These are phyloP conservation scores for Pholiota molesta DNA, from an alignment of 768 basidiomycete species.

Conservation along the genomic window DNA sequence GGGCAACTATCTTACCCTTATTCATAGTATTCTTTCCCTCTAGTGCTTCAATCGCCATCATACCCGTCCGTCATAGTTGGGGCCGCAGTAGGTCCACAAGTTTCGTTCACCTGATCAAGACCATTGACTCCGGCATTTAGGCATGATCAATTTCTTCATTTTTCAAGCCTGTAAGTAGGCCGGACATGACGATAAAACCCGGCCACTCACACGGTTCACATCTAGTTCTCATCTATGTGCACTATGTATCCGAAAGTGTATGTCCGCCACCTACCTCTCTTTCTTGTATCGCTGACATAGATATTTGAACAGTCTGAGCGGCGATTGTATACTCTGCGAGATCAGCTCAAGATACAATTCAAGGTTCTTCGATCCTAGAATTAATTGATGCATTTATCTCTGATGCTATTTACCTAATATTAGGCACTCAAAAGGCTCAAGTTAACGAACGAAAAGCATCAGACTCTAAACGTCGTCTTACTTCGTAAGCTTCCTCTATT, in stretches of 20 bases:
- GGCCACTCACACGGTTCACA: constrained; percentile 20
- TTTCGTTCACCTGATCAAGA: not conserved
- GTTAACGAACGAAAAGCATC: constrained; percentile 74
- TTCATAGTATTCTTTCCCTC: not conserved
- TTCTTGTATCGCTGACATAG: constrained; percentile 3
- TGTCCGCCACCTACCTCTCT: constrained; percentile 21
- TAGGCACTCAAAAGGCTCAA: constrained; percentile 72
- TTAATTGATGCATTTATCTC: not conserved
- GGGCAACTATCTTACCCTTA: not conserved
- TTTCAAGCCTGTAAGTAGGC: constrained; percentile 67
- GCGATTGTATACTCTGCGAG: constrained; percentile 66
- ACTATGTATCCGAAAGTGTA: constrained; percentile 66
- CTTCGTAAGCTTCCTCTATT: constrained; percentile 57
- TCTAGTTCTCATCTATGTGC: constrained; percentile 74
- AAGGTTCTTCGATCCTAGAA: constrained; percentile 33
- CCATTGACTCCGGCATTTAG: constrained; percentile 29
- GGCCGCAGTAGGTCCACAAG: constrained; percentile 33
- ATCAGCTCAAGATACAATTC: constrained; percentile 77
- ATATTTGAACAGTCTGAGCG: constrained; percentile 56
- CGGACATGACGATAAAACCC: not conserved
- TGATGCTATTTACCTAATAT: not conserved
- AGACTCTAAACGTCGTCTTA: constrained; percentile 82
- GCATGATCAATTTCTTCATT: constrained; percentile 71
- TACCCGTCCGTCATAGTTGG: constrained; percentile 38
- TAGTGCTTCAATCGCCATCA: constrained; percentile 41